Evolutionary conservation across 768 basidiomycete genomes (phyloP).

Genomic region (Tricholoma furcatifolium): DNA sequence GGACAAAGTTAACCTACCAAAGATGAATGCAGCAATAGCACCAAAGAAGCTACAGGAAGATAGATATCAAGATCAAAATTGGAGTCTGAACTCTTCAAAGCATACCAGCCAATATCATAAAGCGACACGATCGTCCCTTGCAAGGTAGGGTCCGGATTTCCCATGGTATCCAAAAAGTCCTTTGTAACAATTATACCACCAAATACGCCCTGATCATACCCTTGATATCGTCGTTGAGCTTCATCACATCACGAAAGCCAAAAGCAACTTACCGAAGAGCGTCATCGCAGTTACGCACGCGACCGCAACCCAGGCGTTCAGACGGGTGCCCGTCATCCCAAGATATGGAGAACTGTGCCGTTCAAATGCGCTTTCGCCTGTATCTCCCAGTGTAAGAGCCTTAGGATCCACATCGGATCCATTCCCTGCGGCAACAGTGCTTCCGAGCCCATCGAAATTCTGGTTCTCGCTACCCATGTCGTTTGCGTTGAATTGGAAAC

Average conservation of each 20-base stretch:
- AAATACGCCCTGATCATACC: slow-evolving; percentile 55
- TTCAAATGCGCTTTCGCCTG: no score
- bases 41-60: slow-evolving; percentile 37
- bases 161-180: slow-evolving; percentile 45
- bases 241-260: not conserved
- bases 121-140: slow-evolving; percentile 50
- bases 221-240: slow-evolving; percentile 16
- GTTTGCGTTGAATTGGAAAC: no score
- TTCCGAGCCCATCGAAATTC: no score
- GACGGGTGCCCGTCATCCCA: slow-evolving; percentile 41
- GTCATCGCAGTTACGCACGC: slow-evolving; percentile 54
- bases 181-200: slow-evolving; percentile 51
- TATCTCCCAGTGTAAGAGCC: no score
- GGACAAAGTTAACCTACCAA: slow-evolving; percentile 24
- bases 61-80: not conserved
- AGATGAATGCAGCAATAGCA: slow-evolving; percentile 41
- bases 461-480: no score
- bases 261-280: slow-evolving; percentile 38
- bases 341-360: slow-evolving; percentile 29
- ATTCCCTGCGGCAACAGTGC: no score
- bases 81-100: not conserved
- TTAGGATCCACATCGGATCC: no score
- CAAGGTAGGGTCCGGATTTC: slow-evolving; percentile 41
- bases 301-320: slow-evolving; percentile 48
- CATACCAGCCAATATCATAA: slow-evolving; percentile 51